Base-by-base conservation (phyloP, 495 filamentous ascomycete species). In the Daldinia grandis region DNA sequence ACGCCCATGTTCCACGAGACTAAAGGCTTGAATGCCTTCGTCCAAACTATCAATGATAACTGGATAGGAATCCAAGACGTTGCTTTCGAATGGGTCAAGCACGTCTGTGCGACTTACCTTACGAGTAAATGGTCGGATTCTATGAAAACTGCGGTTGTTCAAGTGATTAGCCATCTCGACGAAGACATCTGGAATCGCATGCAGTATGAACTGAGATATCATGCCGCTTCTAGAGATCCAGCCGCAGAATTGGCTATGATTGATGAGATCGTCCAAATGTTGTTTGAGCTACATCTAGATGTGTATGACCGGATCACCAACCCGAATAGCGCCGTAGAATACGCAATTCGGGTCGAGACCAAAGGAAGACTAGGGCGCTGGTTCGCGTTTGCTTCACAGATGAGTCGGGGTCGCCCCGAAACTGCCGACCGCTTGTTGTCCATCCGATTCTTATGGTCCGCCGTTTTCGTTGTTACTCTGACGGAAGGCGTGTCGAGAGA, bases 251-350 rank as follows among this genome's bases (percentile, higher is more conserved):
- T 75, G 14, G 37, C 42, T n/a, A 76, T 76, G 53, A 65, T 82
- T 6, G 80, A 83, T 59, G 82, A 87, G n/a, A 87, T 95, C 76
- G 83, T 90, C 1, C 87, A 98, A 72, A 89, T 90, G 58, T 81
- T 96, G 1, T 94, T 93, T 66, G 95, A 99, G 77, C 82, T 99
- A 8, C 93, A 98, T 72, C 82, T 99, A 1, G 95, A 98, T 62
- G 83, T 94, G 7, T 97, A 92, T 71, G 88, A 91, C 37, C 83
- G 88, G 15, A 90, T 93, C 62, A 95, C 90, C 17, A 89, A 90
- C 65, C 89, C 92, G 0, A 90, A 85, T 75, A 93, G 88, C 64
- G 87, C 89, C 14, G 87, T 92, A 21, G 88, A 90, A 53, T 76
- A 81, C 42, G 81, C 72, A 15, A 90, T 87, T 35, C 82, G 88